Base-by-base conservation (phyloP, 495 filamentous ascomycete genomes). In the Xylaria intraflava region DNA sequence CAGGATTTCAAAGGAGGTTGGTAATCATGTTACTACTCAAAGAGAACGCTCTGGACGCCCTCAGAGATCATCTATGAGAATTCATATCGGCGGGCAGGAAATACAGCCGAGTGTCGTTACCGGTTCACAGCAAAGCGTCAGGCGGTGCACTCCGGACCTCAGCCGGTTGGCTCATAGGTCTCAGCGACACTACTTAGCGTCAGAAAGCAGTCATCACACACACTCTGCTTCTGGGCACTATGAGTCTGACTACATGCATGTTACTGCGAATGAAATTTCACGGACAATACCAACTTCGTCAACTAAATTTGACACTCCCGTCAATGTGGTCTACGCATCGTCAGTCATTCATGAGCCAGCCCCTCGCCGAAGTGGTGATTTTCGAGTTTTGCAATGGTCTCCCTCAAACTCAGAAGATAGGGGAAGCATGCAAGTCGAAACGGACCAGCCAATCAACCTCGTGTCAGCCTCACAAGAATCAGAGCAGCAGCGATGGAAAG, bases 51-150 rank as follows among this genome's bases (percentile, higher is more conserved):
- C 44, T 3, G 40, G 43, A 10, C 26, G 39, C 46, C 30, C 30
- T 17, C 42, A 36, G 16, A 42, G 27, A 14, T 16, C 33, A 20
- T 40, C 19, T 14, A 30, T 72, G 19, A 66, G 31, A 39, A 65
- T 75, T 16, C 69, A 59, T 30, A 62, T 75, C 40, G 71, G 71
- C 5, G 72, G 65, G 40, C 69, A 68, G 47, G 68, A 68, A 31
- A 69, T 64, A 46, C 55, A 53, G 2, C 55, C 64, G 24, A 65
- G 58, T 29, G 44, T 40, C 24, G 51, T 26, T 14, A 55, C 49
- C 27, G 14, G 41, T 12, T 60, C 58, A 8, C 57, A 57, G n/a
- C 24, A 29, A 35, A 56, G 47, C 33, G 46, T 6, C 26, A 55
- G 49, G 10, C 59, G 54, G 33, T 51, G 54, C 22, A 60, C 43